Evolutionary conservation across 31 red algal genomes (phyloP), one percentile per base, ranked within the genome.

Genomic region (Asparagopsis taxiformis): DNA sequence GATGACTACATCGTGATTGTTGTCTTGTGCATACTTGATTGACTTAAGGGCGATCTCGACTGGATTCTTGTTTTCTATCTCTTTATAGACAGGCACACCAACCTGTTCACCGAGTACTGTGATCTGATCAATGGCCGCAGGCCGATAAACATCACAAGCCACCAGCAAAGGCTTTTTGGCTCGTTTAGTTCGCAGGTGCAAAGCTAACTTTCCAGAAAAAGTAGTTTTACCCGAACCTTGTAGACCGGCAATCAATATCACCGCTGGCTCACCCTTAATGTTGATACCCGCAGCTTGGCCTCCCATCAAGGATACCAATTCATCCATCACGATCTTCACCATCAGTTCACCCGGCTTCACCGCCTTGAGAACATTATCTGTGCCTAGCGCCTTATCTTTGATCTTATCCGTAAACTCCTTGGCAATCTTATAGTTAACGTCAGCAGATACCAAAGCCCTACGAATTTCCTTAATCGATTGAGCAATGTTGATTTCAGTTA

Each of bases 151-250:
- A 79, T 91, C 87, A 39, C 36, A 39, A 23, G 82, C 81, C 6
- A 91, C 87, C n/a, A 91, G 55, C 28, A 91, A 50, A 23, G 69
- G 55, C n/a, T n/a, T n/a, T 85, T 76, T 65, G 36, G 43, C 31
- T 46, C 23, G 68, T 49, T 91, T 50, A 22, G 17, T 34, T 54
- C 67, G 20, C 17, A 61, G 31, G n/a, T 51, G 44, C 31, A 52
- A 39, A 37, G 87, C 87, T 35, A 91, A 74, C 46, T 91, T 91
- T n/a, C 53, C 87, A 17, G 73, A 23, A 11, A 41, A 36, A 16
- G 87, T 91, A 3, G 87, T 91, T 79, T 91, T 91, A 29, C 87
- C 87, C 30, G 87, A 43, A 16, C 87, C 87, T 61, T 91, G 87
- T 39, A 91, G 46, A 6, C 87, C 87, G 5, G 56, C 54, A 19